phyloP scores from a whole-genome alignment of 345 rosid genomes.

The Ceriops tagal region DNA sequence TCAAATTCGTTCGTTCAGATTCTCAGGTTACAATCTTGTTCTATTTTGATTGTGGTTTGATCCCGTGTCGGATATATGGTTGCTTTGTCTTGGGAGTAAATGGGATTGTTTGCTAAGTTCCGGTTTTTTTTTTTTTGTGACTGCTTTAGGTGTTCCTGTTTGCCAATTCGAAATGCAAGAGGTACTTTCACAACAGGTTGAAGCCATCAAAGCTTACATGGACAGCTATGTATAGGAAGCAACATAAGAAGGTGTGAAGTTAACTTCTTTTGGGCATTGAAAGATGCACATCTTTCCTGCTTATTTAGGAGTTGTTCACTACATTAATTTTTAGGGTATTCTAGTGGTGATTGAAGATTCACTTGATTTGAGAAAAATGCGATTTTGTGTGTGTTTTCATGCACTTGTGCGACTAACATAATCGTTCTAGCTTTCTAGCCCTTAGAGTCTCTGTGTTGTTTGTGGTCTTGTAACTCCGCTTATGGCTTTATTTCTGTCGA shows the following conservation, averaged over 20 bases:
- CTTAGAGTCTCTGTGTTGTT: no score
- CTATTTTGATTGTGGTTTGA: background rate
- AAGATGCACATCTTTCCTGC: no score
- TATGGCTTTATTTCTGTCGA: no score
- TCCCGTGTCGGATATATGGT: background rate
- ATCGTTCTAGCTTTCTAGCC: no score
- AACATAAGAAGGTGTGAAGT: slow-evolving; percentile 34
- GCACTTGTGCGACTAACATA: no score
- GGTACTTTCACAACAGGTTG: slow-evolving; percentile 36
- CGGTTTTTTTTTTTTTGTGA: background rate
- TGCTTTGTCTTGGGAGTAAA: background rate
- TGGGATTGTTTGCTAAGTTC: background rate
- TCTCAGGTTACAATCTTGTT: slow-evolving; percentile 21
- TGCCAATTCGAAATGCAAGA: slow-evolving; percentile 37
- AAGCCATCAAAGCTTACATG: slow-evolving; percentile 39
- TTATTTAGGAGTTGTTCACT: no score
- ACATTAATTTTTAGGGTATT: no score
- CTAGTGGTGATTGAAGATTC: no score
- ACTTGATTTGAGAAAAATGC: no score
- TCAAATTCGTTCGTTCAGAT: slow-evolving; percentile 28
- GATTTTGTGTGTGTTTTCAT: no score
- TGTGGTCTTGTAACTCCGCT: no score
- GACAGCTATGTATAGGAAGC: slow-evolving; percentile 39
- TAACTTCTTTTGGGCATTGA: no score
- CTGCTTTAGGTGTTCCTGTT: slow-evolving; percentile 29